Evolutionary conservation across 345 rosid species (phyloP).

Genomic region (Boechera retrofracta): DNA sequence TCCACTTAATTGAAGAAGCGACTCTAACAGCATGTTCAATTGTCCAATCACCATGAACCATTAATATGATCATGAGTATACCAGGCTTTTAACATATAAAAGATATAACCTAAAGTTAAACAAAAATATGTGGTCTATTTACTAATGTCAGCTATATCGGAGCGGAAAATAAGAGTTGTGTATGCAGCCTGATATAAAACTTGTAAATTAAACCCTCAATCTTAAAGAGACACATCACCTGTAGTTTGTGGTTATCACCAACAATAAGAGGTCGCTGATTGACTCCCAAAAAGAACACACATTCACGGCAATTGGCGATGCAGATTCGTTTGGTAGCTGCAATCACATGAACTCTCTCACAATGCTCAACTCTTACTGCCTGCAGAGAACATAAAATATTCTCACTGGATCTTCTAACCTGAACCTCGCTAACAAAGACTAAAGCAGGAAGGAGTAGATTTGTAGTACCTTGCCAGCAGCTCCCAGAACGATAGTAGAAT

Average conservation of each 20-base stretch:
- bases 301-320: slow-evolving; percentile 96
- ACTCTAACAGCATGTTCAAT: slow-evolving; percentile 4
- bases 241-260: slow-evolving; percentile 97
- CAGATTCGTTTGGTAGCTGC: slow-evolving; percentile 87
- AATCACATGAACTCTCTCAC: slow-evolving; percentile 98
- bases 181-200: not conserved
- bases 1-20: not conserved
- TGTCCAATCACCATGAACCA: not conserved
- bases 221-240: slow-evolving; percentile 55
- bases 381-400: slow-evolving; percentile 45
- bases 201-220: slow-evolving; percentile 8
- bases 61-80: slow-evolving; percentile 4
- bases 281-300: slow-evolving; percentile 94
- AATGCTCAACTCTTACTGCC: slow-evolving; percentile 96
- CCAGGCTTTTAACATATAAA: slow-evolving; percentile 2
- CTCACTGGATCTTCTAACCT: slow-evolving; percentile 6
- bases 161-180: slow-evolving; percentile 4
- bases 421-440: slow-evolving; percentile 2
- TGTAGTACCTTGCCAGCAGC: slow-evolving; percentile 89
- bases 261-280: slow-evolving; percentile 93
- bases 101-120: not conserved
- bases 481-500: slow-evolving; percentile 92
- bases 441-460: slow-evolving; percentile 18
- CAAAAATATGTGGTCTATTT: not conserved
- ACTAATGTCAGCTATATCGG: slow-evolving; percentile 12